A percentile compares a stretch with the other conserved stretches of the same genome.
Conservation (phyloP, 805 yeast species). For the Clavispora phyllophila region DNA sequence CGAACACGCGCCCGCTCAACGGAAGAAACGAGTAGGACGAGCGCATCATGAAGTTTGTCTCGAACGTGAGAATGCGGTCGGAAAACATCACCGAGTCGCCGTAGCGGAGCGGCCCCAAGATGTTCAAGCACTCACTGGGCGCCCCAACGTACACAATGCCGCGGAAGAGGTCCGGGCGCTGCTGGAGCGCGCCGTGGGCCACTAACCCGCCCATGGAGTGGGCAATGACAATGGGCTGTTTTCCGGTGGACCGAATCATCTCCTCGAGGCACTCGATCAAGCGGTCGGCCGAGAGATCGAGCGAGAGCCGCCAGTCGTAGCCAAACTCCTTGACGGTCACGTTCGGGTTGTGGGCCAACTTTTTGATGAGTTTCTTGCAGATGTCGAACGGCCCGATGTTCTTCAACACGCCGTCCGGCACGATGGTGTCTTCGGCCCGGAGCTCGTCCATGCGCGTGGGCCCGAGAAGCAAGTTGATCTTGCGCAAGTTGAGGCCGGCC, state of each 20-base stretch:
- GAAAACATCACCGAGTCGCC: conserved; percentile 78
- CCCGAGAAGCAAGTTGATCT: conserved; percentile 66
- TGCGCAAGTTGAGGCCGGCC: conserved; percentile 74
- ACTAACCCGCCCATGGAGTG: conserved; percentile 95
- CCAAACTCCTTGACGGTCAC: conserved; percentile 70
- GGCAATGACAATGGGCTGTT: conserved; percentile 68
- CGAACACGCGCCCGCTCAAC: conserved; percentile 65
- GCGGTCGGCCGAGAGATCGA: conserved; percentile 48
- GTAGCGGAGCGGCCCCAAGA: conserved; percentile 76
- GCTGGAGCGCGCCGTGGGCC: conserved; percentile 73
- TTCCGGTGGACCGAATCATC: conserved; percentile 45
- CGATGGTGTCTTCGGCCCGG: conserved; percentile 45
- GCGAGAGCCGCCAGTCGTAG: conserved; percentile 89
- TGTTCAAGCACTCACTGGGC: conserved; percentile 80
- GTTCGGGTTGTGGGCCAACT: conserved; percentile 49
- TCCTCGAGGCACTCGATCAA: conserved; percentile 44
- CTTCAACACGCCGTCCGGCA: conserved; percentile 72
- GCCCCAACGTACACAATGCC: conserved; percentile 79
- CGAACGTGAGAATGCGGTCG: conserved; percentile 70
- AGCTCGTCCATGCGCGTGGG: conserved; percentile 68
- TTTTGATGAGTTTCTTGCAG: conserved; percentile 54
- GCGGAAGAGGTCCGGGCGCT: conserved; percentile 61
- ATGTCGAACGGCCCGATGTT: conserved; percentile 88
- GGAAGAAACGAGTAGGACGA: conserved; percentile 79
- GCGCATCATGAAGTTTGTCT: conserved; percentile 84